phyloP scores from a whole-genome alignment of 2,329 filamentous ascomycete genomes.

The Cladobotryum protrusum region DNA sequence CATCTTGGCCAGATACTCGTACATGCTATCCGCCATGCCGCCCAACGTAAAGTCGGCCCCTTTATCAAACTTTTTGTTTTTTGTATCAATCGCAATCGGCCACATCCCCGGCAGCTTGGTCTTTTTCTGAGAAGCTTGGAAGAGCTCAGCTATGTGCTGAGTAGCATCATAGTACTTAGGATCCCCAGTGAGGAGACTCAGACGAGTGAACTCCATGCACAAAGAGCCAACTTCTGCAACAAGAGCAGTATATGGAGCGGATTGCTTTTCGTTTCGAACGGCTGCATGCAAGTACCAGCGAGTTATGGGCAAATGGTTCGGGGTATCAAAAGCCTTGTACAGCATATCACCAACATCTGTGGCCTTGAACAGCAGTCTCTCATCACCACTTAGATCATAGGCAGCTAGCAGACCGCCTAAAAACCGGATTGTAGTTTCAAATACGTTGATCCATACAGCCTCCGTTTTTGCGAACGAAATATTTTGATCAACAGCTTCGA shows the following conservation, averaged over 20 bases:
- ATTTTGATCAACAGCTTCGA: conserved; percentile 42
- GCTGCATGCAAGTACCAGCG: conserved; percentile 39
- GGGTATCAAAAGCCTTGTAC: conserved; percentile 61
- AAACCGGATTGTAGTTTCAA: conserved; percentile 67
- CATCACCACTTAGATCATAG: conserved; percentile 56
- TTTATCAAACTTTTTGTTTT: conserved; percentile 21
- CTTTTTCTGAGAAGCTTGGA: conserved; percentile 57
- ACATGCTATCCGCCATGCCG: conserved; percentile 42
- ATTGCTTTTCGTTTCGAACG: conserved; percentile 28
- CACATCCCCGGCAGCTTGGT: conserved; percentile 67
- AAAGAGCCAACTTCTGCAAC: conserved; percentile 53
- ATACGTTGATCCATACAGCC: conserved; percentile 51
- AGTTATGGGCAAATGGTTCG: conserved; percentile 54
- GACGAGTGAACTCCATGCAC: conserved; percentile 64
- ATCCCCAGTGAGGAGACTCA: conserved; percentile 66
- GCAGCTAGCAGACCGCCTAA: conserved; percentile 61
- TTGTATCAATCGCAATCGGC: conserved; percentile 52
- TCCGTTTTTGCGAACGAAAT: conserved; percentile 56
- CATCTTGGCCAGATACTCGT: conserved; percentile 92
- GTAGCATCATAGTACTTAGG: conserved; percentile 69
- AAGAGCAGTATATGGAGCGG: conserved; percentile 30
- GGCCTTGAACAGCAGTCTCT: conserved; percentile 53
- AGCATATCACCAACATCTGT: conserved; percentile 57
- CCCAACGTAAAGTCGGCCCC: conserved; percentile 31
- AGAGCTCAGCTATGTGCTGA: conserved; percentile 58